Conservation (phyloP, 2,329 filamentous ascomycete genomes). For the Alternaria arborescens region DNA sequence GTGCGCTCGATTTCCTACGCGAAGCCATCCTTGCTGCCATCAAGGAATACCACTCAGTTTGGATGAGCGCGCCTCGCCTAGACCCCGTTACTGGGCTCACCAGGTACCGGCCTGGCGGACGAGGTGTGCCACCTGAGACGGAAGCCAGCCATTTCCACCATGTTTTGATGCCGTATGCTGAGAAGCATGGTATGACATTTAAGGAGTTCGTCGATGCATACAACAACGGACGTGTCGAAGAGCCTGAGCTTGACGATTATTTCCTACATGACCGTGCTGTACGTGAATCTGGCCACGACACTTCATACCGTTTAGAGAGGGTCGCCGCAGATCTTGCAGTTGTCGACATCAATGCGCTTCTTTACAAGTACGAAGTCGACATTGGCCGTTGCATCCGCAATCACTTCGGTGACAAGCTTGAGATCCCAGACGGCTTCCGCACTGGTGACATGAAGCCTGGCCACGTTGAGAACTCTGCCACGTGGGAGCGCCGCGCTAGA, state of each 20-base stretch:
- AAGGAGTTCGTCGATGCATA: conserved; percentile 88
- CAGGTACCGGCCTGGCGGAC: conserved; percentile 82
- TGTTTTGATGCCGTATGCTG: conserved; percentile 78
- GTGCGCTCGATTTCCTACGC: conserved; percentile 80
- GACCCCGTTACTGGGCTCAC: conserved; percentile 82
- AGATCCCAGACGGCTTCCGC: conserved; percentile 85
- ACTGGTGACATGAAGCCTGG: conserved; percentile 69
- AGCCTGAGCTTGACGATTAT: conserved; percentile 92
- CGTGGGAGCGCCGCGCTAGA: conserved; percentile 90
- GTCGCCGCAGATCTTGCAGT: conserved; percentile 84
- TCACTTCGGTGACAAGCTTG: conserved; percentile 82
- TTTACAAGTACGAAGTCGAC: conserved; percentile 97
- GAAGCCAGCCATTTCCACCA: conserved; percentile 88
- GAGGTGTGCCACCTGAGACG: conserved; percentile 90
- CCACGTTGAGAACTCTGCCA: conserved; percentile 80
- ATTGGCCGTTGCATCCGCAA: conserved; percentile 87
- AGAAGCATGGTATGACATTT: conserved; percentile 85
- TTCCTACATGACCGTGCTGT: conserved; percentile 96
- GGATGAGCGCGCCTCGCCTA: conserved; percentile 75
- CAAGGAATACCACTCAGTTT: conserved; percentile 94
- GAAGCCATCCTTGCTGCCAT: conserved; percentile 87
- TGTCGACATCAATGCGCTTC: conserved; percentile 89
- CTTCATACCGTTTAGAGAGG: conserved; percentile 89
- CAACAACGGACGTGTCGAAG: conserved; percentile 75
- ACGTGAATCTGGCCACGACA: conserved; percentile 96